Base-by-base conservation (phyloP, 2,329 filamentous ascomycete species). In the Aspergillus fructus region DNA sequence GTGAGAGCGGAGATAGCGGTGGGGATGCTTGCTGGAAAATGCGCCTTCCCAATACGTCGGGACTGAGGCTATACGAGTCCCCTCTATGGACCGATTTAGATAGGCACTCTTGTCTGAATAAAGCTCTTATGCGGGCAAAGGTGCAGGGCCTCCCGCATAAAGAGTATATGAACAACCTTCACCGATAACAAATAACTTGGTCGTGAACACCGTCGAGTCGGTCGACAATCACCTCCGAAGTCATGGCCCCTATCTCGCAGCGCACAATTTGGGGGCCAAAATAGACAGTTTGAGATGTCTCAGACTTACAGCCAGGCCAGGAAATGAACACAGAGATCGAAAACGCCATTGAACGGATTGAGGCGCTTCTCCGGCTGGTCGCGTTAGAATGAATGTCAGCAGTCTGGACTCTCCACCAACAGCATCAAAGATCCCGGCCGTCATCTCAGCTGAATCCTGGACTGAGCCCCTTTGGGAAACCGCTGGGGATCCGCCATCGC, bases 221-320 rank as follows among this genome's bases (percentile, higher is more conserved):
- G 27, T 11, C 27, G 27, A 30, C 27, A 11, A 3, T 30, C 27
- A 30, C 6, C 24, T 27, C 24, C 8, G 7, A 27, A 27, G 8
- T 8, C 24, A 21, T 21, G 21, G 21, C 21, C 21, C 21, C 3
- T 21, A 21, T 21, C 21, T 21, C 41, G 11, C 21, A 17, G 21
- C 41, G 21, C 41, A 43, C 17, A 47, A 34, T 13, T 48, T 49
- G 46, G 46, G 46, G 46, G 46, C 46, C 46, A 49, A 37, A 49
- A 12, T 7, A 33, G 19, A 33, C 33, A 37, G 13, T 15, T 37
- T 4, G 33, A 11, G 11, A 11, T 37, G 34, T 37, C 34, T 37
- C 34, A n/a, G 34, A n/a, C 34, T 37, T 37, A 9, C 34, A 34
- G 4, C 46, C 46, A 3, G 17, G 24, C 13, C 5, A 12, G 30